Conservation (phyloP, 495 filamentous ascomycete genomes). For the Xylaria flabelliformis region DNA sequence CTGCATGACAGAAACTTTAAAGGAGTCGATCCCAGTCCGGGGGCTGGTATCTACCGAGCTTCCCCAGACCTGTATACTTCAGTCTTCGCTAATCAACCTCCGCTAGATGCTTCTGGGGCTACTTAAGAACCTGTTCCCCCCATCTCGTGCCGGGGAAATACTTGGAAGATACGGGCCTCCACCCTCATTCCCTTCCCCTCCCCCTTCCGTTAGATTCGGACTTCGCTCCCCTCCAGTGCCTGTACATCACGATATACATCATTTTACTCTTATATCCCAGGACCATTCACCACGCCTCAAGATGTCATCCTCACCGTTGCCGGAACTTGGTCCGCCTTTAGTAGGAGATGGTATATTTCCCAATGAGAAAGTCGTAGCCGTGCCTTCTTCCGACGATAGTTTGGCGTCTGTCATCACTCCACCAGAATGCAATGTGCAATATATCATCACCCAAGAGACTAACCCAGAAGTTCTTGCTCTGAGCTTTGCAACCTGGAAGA, state of each 20-base stretch:
- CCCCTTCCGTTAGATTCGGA: not conserved
- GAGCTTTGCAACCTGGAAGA: conserved; percentile 66
- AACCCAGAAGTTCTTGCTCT: conserved; percentile 69
- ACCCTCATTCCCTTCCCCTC: not conserved
- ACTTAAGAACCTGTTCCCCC: conserved; percentile 1
- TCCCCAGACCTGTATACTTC: conserved; percentile 2
- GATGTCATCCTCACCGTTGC: not conserved
- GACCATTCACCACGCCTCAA: not conserved
- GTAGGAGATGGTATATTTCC: not conserved
- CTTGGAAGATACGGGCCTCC: conserved; percentile 1
- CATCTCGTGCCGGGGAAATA: not conserved
- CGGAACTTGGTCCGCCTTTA: not conserved
- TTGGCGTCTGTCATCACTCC: conserved; percentile 22
- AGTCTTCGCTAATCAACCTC: not conserved
- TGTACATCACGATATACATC: not conserved
- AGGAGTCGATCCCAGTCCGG: not conserved
- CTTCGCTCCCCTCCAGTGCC: not conserved
- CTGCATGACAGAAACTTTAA: conserved; percentile 23
- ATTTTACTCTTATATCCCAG: not conserved
- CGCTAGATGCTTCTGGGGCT: not conserved
- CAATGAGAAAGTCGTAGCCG: not conserved
- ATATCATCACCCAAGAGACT: conserved; percentile 61
- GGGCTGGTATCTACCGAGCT: not conserved
- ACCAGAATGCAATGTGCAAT: conserved; percentile 18
- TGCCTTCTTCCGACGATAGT: not conserved